phyloP scores from a whole-genome alignment of 2,329 filamentous ascomycete species.

The Fusarium penzigii region DNA sequence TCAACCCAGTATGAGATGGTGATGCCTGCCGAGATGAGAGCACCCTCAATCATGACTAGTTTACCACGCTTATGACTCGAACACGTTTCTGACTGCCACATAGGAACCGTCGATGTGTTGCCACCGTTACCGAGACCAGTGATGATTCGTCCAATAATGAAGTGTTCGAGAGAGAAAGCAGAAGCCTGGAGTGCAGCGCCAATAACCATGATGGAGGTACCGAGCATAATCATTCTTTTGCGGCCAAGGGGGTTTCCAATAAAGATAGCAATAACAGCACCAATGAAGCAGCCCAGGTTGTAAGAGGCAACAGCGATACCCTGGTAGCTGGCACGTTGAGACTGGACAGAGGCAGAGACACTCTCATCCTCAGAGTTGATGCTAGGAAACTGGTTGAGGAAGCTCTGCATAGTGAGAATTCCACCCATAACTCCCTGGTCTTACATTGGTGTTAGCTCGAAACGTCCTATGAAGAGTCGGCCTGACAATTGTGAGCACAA shows the following conservation, averaged over 20 bases:
- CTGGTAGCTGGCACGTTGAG: conserved; percentile 51
- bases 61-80: conserved; percentile 59
- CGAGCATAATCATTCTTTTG: conserved; percentile 59
- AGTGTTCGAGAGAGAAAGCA: conserved; percentile 54
- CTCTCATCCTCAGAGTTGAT: conserved; percentile 43
- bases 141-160: conserved; percentile 60
- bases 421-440: conserved; percentile 78
- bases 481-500: not conserved
- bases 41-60: conserved; percentile 61
- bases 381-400: conserved; percentile 59
- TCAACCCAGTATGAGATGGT: conserved; percentile 63
- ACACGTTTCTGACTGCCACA: conserved; percentile 63
- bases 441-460: conserved; percentile 35
- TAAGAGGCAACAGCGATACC: conserved; percentile 58
- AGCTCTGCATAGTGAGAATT: conserved; percentile 67
- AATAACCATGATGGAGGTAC: conserved; percentile 57
- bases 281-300: conserved; percentile 63
- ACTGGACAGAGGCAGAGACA: conserved; percentile 37
- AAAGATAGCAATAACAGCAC: conserved; percentile 66
- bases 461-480: not conserved
- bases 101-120: conserved; percentile 58
- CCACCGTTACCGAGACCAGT: conserved; percentile 60
- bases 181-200: conserved; percentile 61
- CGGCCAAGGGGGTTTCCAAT: conserved; percentile 65
- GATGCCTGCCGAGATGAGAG: conserved; percentile 58